Evolutionary conservation across 306 rosid genomes (phyloP).

Genomic region (Lagenaria siceraria): DNA sequence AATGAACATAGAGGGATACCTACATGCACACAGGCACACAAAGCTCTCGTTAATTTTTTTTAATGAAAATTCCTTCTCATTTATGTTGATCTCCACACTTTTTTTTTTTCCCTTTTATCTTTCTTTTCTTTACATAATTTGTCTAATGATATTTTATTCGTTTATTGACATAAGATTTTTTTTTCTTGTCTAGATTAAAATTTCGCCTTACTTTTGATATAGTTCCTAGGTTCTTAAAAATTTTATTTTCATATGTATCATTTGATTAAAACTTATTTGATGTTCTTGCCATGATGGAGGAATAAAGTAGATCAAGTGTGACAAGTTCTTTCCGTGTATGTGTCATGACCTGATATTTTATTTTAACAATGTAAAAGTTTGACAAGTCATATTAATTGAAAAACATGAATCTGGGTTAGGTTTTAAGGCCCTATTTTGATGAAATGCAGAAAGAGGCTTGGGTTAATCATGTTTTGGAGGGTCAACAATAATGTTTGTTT

Average conservation of each 20-base stretch:
- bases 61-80: background rate
- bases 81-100: background rate
- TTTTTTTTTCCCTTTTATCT: background rate
- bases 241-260: background rate
- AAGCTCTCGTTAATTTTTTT: background rate
- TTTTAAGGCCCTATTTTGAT: background rate
- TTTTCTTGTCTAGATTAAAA: background rate
- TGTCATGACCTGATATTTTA: background rate
- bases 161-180: background rate
- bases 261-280: background rate
- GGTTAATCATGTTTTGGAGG: background rate
- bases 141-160: background rate
- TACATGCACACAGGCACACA: background rate
- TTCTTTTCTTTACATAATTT: background rate
- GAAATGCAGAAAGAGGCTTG: background rate
- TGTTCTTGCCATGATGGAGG: background rate
- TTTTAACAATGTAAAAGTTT: background rate
- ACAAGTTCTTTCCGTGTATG: background rate
- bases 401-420: background rate
- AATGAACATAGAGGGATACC: background rate
- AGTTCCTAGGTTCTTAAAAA: background rate
- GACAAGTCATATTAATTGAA: background rate
- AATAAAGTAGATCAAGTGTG: background rate
- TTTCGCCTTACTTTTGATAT: background rate
- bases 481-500: background rate